Evolutionary conservation across 345 rosid species (phyloP), one percentile per base, ranked within the genome.

Genomic region (Citrus sinensis): DNA sequence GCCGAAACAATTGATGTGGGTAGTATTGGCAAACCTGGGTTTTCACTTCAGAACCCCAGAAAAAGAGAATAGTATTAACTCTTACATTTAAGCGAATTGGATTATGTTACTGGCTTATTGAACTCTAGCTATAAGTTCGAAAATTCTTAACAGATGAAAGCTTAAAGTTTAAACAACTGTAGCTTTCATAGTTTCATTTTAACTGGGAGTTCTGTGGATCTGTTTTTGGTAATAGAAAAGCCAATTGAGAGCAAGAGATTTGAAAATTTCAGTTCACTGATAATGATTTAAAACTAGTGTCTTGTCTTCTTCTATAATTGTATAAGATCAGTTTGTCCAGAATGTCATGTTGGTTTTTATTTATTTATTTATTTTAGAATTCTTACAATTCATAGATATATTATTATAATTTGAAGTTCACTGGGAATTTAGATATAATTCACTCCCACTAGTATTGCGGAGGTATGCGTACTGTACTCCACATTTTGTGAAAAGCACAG

Each of bases 31-130:
- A 82, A 72, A 65, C 83, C 86, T 1, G 74, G 37, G 37, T 95
- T 93, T 80, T 89, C 98, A 58, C 98, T 95, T 80, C 97, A 95
- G 84, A 74, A 78, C 70, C 84, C 87, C 62, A 78, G 24, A 79
- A 84, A 78, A 78, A 78, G 73, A 24, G 80, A 89, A 67, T 79
- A 80, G 73, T 39, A 34, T 51, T 54, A 42, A 56, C n/a, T 32
- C 40, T 64, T 70, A 24, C 49, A 63, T 4, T 9, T 20, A 75
- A 76, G 83, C 14, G 6, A 67, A 34, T 27, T 20, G 30, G 30
- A 77, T 25, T 46, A n/a, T 55, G 14, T 29, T 67, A n/a, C 34
- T 69, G 24, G 13, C 14, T 2, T 63, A 9, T 80, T 68, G 34
- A 30, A 39, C 63, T 70, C 25, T 17, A 20, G 19, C 14, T 32